These are phyloP conservation scores for Aspergillus sp. DNA, from an alignment of 2,329 filamentous ascomycete genomes.

Conservation along the genomic window DNA sequence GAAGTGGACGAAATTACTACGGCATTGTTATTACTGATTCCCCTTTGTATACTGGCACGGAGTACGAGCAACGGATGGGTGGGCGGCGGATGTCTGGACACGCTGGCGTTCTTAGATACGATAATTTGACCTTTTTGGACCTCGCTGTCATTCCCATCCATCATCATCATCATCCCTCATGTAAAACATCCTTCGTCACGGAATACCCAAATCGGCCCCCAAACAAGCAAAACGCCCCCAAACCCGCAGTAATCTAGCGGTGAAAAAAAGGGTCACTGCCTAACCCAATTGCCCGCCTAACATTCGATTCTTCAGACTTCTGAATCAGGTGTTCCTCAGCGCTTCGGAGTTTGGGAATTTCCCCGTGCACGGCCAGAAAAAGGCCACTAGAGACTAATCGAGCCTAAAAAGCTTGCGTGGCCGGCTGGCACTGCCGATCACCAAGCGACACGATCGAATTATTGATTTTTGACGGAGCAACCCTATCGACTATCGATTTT, in stretches of 20 bases:
- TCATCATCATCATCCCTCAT: no score
- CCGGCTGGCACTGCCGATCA: background rate
- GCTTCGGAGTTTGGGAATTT: background rate
- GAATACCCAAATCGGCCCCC: background rate
- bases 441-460: background rate
- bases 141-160: background rate
- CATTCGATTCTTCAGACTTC: background rate
- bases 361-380: no score
- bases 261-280: background rate
- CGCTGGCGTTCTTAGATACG: background rate
- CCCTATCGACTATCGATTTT: background rate
- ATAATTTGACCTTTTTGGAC: background rate
- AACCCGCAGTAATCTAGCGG: background rate
- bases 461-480: background rate
- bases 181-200: background rate
- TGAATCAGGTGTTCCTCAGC: background rate
- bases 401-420: background rate
- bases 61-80: background rate
- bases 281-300: background rate
- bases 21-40: background rate
- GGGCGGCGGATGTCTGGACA: background rate
- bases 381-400: no score
- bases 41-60: background rate
- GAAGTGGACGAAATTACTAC: background rate
- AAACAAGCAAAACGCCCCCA: background rate